phyloP scores from a whole-genome alignment of 345 rosid species.

The Durio zibethinus region DNA sequence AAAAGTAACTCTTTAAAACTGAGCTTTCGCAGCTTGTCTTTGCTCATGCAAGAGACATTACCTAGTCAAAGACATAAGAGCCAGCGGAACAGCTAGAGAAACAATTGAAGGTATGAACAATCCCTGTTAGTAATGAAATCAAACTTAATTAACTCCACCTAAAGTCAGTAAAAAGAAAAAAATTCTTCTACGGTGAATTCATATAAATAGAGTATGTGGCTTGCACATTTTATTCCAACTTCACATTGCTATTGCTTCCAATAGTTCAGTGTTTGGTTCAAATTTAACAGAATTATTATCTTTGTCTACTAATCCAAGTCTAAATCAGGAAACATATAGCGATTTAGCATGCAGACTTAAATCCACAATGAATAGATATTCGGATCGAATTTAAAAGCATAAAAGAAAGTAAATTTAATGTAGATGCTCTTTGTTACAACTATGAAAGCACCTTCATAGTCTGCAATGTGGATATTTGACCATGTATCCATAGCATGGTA shows the following conservation, averaged over 20 bases:
- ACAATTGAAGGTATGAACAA: constrained; percentile 69
- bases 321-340: too few species aligned
- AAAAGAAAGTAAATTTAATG: neutral
- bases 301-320: too few species aligned
- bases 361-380: neutral
- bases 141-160: neutral
- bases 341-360: neutral
- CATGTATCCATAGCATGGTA: constrained; percentile 98
- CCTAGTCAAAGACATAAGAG: constrained; percentile 89
- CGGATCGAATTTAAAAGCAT: neutral
- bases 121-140: constrained; percentile 40
- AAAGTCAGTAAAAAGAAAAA: neutral
- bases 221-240: neutral
- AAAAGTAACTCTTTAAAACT: constrained; percentile 8
- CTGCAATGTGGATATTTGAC: constrained; percentile 77
- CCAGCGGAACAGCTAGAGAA: constrained; percentile 82
- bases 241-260: neutral
- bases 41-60: constrained; percentile 34
- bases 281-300: neutral
- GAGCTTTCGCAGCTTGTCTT: constrained; percentile 4
- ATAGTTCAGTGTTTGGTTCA: neutral
- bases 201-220: neutral
- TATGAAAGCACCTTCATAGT: constrained; percentile 71
- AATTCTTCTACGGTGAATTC: neutral
- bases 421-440: constrained; percentile 2